A percentile compares a stretch with the other conserved stretches of the same genome.
Evolutionary conservation across 2,329 filamentous ascomycete species (phyloP).

Genomic region (Arthrobotrys sinensis): DNA sequence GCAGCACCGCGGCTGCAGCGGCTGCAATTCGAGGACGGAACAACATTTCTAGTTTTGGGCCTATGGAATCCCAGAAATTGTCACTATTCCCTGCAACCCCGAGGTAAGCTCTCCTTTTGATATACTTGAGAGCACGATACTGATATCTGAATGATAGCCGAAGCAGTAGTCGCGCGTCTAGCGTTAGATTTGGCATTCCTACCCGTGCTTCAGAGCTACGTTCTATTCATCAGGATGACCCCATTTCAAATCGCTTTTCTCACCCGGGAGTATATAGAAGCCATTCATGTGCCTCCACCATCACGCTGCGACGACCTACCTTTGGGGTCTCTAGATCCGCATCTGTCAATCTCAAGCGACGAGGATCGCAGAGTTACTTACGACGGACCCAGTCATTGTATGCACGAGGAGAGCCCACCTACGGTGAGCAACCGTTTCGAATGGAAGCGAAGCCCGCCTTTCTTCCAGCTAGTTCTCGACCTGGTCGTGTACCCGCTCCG

Average conservation of each 20-base stretch:
- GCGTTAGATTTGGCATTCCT: constrained; percentile 25
- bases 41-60: constrained; percentile 13
- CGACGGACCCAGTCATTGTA: constrained; percentile 41
- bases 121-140: neutral
- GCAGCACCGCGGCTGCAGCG: constrained; percentile 45
- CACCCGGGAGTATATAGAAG: constrained; percentile 13
- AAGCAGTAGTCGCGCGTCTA: constrained; percentile 53
- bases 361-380: constrained; percentile 43
- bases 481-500: neutral
- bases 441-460: constrained; percentile 52
- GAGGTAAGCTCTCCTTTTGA: constrained; percentile 11
- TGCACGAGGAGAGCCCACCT: constrained; percentile 15
- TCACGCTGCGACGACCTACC: constrained; percentile 23
- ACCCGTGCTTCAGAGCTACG: constrained; percentile 38
- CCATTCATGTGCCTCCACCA: constrained; percentile 23
- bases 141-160: constrained; percentile 24
- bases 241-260: constrained; percentile 7
- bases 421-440: constrained; percentile 33
- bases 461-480: constrained; percentile 52
- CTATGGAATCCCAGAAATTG: constrained; percentile 32
- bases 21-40: constrained; percentile 39
- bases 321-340: constrained; percentile 40
- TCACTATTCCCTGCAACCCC: constrained; percentile 46
- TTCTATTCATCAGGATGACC: constrained; percentile 45
- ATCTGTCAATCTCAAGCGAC: constrained; percentile 30